Conservation (phyloP, 371 early-diverging fungal species). For the Paramicrosporidium saccamoebae region DNA sequence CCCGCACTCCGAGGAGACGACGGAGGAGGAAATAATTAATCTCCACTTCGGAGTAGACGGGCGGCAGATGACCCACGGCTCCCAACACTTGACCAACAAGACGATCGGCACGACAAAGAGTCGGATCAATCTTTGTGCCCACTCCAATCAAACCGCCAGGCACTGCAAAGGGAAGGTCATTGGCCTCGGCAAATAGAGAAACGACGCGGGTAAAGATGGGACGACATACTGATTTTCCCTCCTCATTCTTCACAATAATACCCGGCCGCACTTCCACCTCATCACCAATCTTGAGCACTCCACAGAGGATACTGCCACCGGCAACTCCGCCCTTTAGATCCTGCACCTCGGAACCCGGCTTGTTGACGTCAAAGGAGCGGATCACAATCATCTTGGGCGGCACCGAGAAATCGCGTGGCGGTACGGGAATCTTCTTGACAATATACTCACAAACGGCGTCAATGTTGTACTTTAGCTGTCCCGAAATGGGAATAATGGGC, state of each 20-base stretch:
- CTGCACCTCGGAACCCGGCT: conserved; percentile 90
- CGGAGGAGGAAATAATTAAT: conserved; percentile 90
- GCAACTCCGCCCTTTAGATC: conserved; percentile 97
- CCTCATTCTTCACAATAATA: conserved; percentile 62
- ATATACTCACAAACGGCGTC: conserved; percentile 98
- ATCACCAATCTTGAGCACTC: conserved; percentile 75
- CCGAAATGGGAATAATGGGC: conserved; percentile 97
- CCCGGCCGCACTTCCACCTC: conserved; percentile 99
- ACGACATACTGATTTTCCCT: conserved; percentile 52
- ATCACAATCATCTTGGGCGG: conserved; percentile 91
- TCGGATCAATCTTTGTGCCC: conserved; percentile 95
- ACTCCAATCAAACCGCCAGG: conserved; percentile 99
- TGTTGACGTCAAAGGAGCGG: conserved; percentile 98
- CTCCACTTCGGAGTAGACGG: conserved; percentile 79
- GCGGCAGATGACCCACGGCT: conserved; percentile 71
- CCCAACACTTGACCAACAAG: conserved; percentile 98
- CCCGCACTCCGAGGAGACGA: conserved; percentile 78
- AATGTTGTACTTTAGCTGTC: conserved; percentile 96
- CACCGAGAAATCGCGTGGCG: conserved; percentile 68
- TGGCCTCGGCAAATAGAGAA: conserved; percentile 74
- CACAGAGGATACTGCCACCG: conserved; percentile 92
- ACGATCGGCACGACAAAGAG: conserved; percentile 92
- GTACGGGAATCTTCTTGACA: conserved; percentile 88
- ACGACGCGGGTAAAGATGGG: conserved; percentile 82
- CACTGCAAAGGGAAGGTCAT: conserved; percentile 82